A percentile compares a stretch with the other conserved stretches of the same genome.
Conservation (phyloP, 345 rosid species). For the Citrus glauca region DNA sequence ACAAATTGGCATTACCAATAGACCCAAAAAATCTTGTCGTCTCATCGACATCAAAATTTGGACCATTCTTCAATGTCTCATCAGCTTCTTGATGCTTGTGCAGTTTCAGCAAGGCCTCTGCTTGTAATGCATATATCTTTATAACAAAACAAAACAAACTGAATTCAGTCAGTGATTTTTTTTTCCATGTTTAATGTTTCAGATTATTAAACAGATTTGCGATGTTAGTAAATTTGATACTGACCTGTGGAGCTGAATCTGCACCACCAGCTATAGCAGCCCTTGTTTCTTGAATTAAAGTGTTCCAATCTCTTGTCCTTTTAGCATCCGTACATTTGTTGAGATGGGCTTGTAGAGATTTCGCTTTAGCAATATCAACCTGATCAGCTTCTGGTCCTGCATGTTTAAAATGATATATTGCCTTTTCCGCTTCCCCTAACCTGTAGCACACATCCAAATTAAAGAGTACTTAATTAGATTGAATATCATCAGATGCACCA, state of each 20-base stretch:
- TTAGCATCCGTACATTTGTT: slow-evolving; percentile 70
- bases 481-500: neutral
- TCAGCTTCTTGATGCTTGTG: slow-evolving; percentile 80
- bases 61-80: slow-evolving; percentile 47
- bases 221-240: neutral
- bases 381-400: slow-evolving; percentile 83
- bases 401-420: slow-evolving; percentile 77
- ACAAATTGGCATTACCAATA: slow-evolving; percentile 60
- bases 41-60: slow-evolving; percentile 53
- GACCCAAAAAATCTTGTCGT: slow-evolving; percentile 77
- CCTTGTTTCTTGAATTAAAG: slow-evolving; percentile 47
- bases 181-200: neutral
- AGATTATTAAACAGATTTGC: neutral
- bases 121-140: slow-evolving; percentile 78
- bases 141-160: neutral
- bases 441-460: slow-evolving; percentile 21
- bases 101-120: slow-evolving; percentile 78
- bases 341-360: slow-evolving; percentile 48
- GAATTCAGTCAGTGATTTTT: neutral
- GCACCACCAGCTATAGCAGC: slow-evolving; percentile 65
- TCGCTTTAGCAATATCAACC: slow-evolving; percentile 67
- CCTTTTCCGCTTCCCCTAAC: slow-evolving; percentile 87
- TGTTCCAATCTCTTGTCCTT: slow-evolving; percentile 65
- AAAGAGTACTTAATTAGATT: neutral
- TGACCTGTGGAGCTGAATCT: slow-evolving; percentile 85